Evolutionary conservation across 768 basidiomycete species (phyloP), one percentile per base, ranked within the genome.

Genomic region (Auricularia cornea): DNA sequence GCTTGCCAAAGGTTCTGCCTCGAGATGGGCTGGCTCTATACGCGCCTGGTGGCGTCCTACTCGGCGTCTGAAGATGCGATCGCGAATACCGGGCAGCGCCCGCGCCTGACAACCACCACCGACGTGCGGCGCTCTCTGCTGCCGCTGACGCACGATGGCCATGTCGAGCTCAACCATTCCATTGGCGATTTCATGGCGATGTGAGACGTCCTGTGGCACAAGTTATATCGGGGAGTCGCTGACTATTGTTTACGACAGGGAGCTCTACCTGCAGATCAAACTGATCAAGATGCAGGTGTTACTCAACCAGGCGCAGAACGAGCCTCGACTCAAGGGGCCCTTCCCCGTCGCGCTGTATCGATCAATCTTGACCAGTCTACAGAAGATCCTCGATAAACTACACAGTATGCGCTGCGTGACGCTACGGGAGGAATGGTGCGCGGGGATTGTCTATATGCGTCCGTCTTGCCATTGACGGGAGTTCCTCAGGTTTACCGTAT

Each of bases 341-440:
- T 98, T 98, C 76, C 96, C 96, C 2, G 84, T 91, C 18, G 75
- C 83, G 59, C 77, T 94, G 10, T 99, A 98, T 69, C 87, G 92
- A 14, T 85, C 87, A 6, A 85, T 94, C 66, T 77, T 94, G 74
- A 88, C 85, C 1, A 89, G 90, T 68, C 70, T 94, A 66, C 92
- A 96, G 72, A 86, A 85, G 1, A 93, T 95, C 33, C 75, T 96
- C 65, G 94, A 95, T 70, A 87, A 84, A 70, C 75, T 99, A 63
- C 97, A 98, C 72, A 91, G 92, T 67, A 97, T 98, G 90, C 84
- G 95, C 31, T 95, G 93, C 72, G 95, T 98, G n/a, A 97, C 92
- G 4, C 94, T 93, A 0, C 82, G 92, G 44, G 92, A 96, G 73
- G 94, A 96, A 78, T 98, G 95, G 94, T 90, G 60, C 62, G 83